These are phyloP conservation scores for Aureobasidium musti DNA, from an alignment of 2,329 filamentous ascomycete species.

Conservation along the genomic window DNA sequence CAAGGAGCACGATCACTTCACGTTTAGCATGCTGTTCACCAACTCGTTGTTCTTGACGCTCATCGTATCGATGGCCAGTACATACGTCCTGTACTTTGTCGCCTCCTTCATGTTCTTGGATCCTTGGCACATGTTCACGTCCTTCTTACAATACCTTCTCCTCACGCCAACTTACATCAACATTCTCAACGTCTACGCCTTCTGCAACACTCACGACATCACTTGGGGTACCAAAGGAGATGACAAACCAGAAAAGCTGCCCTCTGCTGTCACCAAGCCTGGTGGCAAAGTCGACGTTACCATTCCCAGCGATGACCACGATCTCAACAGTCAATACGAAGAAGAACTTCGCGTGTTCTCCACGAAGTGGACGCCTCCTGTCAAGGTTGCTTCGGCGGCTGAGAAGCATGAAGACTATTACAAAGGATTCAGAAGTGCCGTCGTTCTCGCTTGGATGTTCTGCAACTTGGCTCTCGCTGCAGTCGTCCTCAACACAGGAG, in stretches of 20 bases:
- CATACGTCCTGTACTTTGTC: constrained; percentile 89
- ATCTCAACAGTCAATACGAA: constrained; percentile 94
- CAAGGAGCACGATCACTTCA: constrained; percentile 62
- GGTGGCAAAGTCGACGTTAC: constrained; percentile 92
- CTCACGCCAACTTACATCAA: constrained; percentile 97
- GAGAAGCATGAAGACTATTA: constrained; percentile 99
- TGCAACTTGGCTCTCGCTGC: constrained; percentile 88
- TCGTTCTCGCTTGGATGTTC: constrained; percentile 95
- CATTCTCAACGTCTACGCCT: constrained; percentile 97
- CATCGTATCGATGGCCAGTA: constrained; percentile 88
- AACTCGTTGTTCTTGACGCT: constrained; percentile 91
- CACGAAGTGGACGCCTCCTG: constrained; percentile 72
- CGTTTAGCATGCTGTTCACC: constrained; percentile 71
- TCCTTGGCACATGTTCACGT: constrained; percentile 99
- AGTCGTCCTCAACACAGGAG: constrained; percentile 81
- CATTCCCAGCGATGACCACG: constrained; percentile 84
- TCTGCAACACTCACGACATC: constrained; percentile 97
- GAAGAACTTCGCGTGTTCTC: constrained; percentile 74
- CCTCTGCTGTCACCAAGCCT: constrained; percentile 84
- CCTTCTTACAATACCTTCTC: constrained; percentile 87
- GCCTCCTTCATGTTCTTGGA: constrained; percentile 94
- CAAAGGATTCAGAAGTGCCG: constrained; percentile 87
- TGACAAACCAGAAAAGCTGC: constrained; percentile 89
- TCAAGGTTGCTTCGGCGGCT: constrained; percentile 59
- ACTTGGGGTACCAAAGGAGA: constrained; percentile 99